Evolutionary conservation across 768 basidiomycete species (phyloP).

Genomic region (Mycena belliarum): DNA sequence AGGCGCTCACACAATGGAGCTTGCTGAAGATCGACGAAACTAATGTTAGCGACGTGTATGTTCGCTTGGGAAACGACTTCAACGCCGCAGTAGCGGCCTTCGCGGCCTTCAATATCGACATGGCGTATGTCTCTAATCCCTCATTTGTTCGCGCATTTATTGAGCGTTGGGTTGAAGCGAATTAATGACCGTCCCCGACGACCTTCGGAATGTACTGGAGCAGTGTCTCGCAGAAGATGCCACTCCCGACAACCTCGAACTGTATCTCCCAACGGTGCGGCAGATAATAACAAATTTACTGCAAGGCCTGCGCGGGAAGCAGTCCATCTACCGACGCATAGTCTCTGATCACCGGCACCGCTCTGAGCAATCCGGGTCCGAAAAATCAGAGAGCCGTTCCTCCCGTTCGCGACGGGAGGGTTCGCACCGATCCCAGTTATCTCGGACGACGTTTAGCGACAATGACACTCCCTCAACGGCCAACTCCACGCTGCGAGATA

Average conservation of each 20-base stretch:
- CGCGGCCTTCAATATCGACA: slow-evolving; percentile 79
- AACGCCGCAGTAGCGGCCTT: slow-evolving; percentile 93
- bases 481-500: slow-evolving; percentile 28
- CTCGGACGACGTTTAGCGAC: slow-evolving; percentile 32
- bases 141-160: slow-evolving; percentile 6
- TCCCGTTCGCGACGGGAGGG: slow-evolving; percentile 52
- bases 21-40: slow-evolving; percentile 66
- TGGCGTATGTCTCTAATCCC: slow-evolving; percentile 67
- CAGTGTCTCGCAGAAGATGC: slow-evolving; percentile 91
- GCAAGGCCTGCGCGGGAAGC: slow-evolving; percentile 90
- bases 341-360: slow-evolving; percentile 61
- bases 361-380: slow-evolving; percentile 49
- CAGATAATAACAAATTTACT: slow-evolving; percentile 91
- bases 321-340: slow-evolving; percentile 81
- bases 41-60: slow-evolving; percentile 95
- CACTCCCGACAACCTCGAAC: slow-evolving; percentile 77
- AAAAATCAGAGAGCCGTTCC: slow-evolving; percentile 59
- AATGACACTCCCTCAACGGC: slow-evolving; percentile 18
- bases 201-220: slow-evolving; percentile 87
- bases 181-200: slow-evolving; percentile 82
- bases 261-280: slow-evolving; percentile 89
- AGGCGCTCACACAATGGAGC: slow-evolving; percentile 87
- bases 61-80: slow-evolving; percentile 95
- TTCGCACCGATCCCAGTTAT: slow-evolving; percentile 50
- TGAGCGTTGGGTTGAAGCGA: slow-evolving; percentile 58